Evolutionary conservation across 1,139 yeast genomes (phyloP).

Genomic region (Taphrina pruni): DNA sequence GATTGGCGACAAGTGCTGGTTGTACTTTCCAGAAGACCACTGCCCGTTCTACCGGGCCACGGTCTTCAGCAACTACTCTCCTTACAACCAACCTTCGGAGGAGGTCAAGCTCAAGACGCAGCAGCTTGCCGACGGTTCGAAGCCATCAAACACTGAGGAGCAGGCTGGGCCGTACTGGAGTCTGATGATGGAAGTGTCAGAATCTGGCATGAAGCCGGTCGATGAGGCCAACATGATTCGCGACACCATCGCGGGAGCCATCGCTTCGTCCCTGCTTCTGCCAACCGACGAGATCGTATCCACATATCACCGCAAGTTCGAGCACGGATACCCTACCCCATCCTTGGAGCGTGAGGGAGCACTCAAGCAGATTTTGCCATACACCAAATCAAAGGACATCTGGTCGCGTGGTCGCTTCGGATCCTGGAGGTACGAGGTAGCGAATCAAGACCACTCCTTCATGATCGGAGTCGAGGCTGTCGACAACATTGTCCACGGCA

Average conservation of each 20-base stretch:
- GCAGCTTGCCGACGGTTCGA: constrained; percentile 36
- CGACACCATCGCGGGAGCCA: constrained; percentile 44
- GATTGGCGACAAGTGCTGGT: constrained; percentile 45
- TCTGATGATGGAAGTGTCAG: constrained; percentile 44
- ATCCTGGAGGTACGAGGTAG: constrained; percentile 45
- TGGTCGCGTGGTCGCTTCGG: constrained; percentile 45
- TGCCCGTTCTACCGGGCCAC: constrained; percentile 45
- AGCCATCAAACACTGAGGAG: constrained; percentile 33
- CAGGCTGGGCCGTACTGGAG: constrained; percentile 44
- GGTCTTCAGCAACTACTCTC: constrained; percentile 44
- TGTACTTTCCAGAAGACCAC: constrained; percentile 44
- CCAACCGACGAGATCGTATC: constrained; percentile 44
- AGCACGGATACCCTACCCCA: constrained; percentile 45
- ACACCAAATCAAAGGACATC: constrained; percentile 34
- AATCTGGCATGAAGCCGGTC: constrained; percentile 43
- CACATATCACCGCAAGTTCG: constrained; percentile 44
- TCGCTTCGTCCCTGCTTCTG: constrained; percentile 41
- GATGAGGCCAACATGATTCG: constrained; percentile 40
- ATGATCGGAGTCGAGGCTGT: constrained; percentile 45
- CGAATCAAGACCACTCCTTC: constrained; percentile 44
- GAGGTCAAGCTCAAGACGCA: constrained; percentile 41
- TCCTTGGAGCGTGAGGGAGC: constrained; percentile 44
- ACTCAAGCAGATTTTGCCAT: constrained; percentile 41
- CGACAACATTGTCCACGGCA: constrained; percentile 42
- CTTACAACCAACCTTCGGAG: constrained; percentile 42